These are phyloP conservation scores for Eragrostis nindensis DNA, from an alignment of 176 grass and related monocot species.

Conservation along the genomic window DNA sequence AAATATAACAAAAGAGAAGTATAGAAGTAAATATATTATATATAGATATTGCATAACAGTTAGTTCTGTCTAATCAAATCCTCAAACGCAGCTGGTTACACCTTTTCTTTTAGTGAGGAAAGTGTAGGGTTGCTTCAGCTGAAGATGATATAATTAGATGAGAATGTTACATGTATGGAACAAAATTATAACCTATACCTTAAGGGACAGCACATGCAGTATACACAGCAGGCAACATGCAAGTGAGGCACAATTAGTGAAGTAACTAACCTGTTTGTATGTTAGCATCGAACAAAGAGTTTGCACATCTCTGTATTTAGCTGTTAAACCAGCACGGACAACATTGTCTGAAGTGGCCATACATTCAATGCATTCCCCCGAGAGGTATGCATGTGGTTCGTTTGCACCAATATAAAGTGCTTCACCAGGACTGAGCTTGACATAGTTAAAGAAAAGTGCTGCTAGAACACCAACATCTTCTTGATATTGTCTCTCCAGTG, in stretches of 20 bases:
- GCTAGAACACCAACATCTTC: constrained; percentile 85
- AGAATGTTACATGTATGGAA: background rate
- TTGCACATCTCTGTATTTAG: constrained; percentile 84
- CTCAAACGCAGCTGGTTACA: background rate
- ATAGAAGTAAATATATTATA: background rate
- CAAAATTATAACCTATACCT: background rate
- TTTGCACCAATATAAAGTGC: constrained; percentile 81
- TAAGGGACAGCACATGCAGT: background rate
- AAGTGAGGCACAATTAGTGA: background rate
- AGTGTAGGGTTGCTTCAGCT: background rate
- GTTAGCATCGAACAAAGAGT: constrained; percentile 93
- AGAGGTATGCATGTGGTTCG: constrained; percentile 90
- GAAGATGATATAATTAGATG: background rate
- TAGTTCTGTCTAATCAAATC: background rate
- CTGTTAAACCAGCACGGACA: constrained; percentile 86
- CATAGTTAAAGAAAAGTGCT: constrained; percentile 81
- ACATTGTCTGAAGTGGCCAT: constrained; percentile 96
- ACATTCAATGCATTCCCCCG: constrained; percentile 87
- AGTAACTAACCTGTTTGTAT: constrained; percentile 72
- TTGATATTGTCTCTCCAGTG: constrained; percentile 66
- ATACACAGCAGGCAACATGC: constrained; percentile 11
- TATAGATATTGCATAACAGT: background rate
- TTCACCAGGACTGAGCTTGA: constrained; percentile 86
- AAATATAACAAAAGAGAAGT: constrained; percentile 1
- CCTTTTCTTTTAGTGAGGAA: background rate